A percentile compares a stretch with the other conserved stretches of the same genome.
Conservation (phyloP, 495 filamentous ascomycete species). For the Pseudevernia furfuracea region DNA sequence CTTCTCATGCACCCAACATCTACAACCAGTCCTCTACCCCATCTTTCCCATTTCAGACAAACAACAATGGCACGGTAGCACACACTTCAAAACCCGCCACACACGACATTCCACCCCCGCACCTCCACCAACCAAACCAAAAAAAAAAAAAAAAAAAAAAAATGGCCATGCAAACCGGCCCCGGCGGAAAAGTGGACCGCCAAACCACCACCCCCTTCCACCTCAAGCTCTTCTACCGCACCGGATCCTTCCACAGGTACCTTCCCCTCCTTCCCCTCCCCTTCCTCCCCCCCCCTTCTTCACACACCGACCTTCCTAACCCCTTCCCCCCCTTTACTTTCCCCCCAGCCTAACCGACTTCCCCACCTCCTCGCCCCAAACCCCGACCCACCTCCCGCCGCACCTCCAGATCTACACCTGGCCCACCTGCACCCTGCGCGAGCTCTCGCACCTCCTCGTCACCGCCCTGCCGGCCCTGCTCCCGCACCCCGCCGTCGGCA, state of each 20-base stretch:
- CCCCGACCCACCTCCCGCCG: slow-evolving; percentile 56
- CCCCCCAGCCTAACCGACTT: slow-evolving; percentile 62
- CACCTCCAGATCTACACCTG: slow-evolving; percentile 85
- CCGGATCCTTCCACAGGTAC: slow-evolving; percentile 64
- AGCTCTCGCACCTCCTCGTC: slow-evolving; percentile 70
- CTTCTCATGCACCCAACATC: no score
- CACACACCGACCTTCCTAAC: slow-evolving; percentile 12
- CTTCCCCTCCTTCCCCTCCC: slow-evolving; percentile 32
- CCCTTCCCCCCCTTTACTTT: no score
- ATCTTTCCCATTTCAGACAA: no score
- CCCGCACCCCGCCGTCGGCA: slow-evolving; percentile 68
- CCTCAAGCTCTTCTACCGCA: slow-evolving; percentile 81
- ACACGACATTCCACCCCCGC: neutral
- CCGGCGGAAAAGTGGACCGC: slow-evolving; percentile 50
- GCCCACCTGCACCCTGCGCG: slow-evolving; percentile 71
- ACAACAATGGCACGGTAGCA: no score
- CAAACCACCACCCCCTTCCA: slow-evolving; percentile 79
- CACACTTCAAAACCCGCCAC: neutral
- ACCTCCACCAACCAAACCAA: neutral
- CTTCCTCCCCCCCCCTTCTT: slow-evolving; percentile 28
- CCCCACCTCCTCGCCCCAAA: slow-evolving; percentile 35
- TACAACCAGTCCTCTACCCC: no score
- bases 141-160: neutral
- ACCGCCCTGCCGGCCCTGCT: slow-evolving; percentile 59
- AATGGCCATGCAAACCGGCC: slow-evolving; percentile 29